Conservation (phyloP, 2,329 filamentous ascomycete genomes). For the Calonectria pteridis region DNA sequence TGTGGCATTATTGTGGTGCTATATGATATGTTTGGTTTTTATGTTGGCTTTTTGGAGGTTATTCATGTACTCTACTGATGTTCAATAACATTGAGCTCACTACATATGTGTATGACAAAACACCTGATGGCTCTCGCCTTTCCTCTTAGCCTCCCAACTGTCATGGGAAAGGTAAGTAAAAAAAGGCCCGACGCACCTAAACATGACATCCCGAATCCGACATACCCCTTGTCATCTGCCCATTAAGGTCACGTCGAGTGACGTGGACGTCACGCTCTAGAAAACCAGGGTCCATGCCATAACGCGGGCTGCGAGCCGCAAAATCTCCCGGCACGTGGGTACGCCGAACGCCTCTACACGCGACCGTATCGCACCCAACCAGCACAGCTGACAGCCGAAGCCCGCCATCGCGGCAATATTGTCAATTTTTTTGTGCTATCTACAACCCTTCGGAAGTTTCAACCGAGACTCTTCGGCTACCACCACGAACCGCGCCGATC, state of each 20-base stretch:
- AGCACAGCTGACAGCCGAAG: not conserved
- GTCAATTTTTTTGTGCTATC: not conserved
- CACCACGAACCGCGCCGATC: not conserved
- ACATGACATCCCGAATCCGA: not conserved
- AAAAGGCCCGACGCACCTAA: not conserved
- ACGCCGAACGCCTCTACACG: constrained; percentile 22
- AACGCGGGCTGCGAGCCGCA: constrained; percentile 16
- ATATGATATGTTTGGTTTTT: not conserved
- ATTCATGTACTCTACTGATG: no score
- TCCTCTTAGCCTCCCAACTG: not conserved
- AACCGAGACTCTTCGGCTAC: not conserved
- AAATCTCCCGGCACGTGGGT: constrained; percentile 21
- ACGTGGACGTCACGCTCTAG: not conserved
- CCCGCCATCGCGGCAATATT: not conserved
- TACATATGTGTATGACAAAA: not conserved
- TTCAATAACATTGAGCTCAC: not conserved
- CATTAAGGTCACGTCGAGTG: not conserved
- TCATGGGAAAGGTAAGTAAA: not conserved
- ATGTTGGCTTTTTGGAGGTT: not conserved
- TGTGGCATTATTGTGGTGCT: not conserved
- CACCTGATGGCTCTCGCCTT: not conserved
- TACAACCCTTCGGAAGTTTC: not conserved
- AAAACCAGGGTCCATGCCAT: constrained; percentile 14
- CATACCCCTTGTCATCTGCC: not conserved
- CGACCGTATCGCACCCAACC: not conserved